Percentiles rank a stretch among this genome's conserved stretches.
These are phyloP conservation scores for Borovskyia barvae DNA, from an alignment of 208 protist species.

Conservation along the genomic window DNA sequence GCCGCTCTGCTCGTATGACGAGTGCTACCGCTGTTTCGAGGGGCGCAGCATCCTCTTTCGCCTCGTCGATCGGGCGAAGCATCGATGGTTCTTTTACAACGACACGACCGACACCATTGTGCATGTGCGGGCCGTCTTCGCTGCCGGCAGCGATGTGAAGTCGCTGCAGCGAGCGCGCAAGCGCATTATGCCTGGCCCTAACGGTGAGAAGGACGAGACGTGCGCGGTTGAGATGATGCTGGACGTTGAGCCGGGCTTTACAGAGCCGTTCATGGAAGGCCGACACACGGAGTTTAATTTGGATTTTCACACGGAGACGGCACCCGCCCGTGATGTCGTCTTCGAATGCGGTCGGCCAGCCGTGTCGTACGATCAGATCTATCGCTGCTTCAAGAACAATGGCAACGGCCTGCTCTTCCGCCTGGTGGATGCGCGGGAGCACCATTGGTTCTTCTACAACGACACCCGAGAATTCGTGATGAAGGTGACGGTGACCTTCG, in stretches of 20 bases:
- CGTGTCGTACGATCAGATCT: constrained; percentile 65
- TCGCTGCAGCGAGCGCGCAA: constrained; percentile 34
- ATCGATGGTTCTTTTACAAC: constrained; percentile 78
- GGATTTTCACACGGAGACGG: constrained; percentile 54
- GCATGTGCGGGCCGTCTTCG: constrained; percentile 30
- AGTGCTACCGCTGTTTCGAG: constrained; percentile 69
- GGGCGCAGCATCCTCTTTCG: constrained; percentile 61
- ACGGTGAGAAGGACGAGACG: constrained; percentile 12
- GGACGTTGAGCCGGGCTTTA: constrained; percentile 70
- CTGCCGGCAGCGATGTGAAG: constrained; percentile 33
- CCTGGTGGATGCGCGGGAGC: constrained; percentile 39
- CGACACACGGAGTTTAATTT: constrained; percentile 50
- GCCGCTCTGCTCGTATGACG: constrained; percentile 38
- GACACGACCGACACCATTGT: constrained; percentile 56
- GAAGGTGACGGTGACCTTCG: constrained; percentile 46
- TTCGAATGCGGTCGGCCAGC: constrained; percentile 58
- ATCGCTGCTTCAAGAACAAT: constrained; percentile 74
- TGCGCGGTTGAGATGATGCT: constrained; percentile 55
- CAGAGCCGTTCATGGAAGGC: constrained; percentile 75
- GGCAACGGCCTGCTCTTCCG: constrained; percentile 72
- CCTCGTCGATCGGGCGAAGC: constrained; percentile 42
- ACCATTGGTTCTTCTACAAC: constrained; percentile 62
- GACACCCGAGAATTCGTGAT: constrained; percentile 57
- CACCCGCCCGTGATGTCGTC: constrained; percentile 36
- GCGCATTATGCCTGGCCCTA: constrained; percentile 8